Evolutionary conservation across 164 flowering plant species (phyloP).

Genomic region (Magnolia kwangsiensis): DNA sequence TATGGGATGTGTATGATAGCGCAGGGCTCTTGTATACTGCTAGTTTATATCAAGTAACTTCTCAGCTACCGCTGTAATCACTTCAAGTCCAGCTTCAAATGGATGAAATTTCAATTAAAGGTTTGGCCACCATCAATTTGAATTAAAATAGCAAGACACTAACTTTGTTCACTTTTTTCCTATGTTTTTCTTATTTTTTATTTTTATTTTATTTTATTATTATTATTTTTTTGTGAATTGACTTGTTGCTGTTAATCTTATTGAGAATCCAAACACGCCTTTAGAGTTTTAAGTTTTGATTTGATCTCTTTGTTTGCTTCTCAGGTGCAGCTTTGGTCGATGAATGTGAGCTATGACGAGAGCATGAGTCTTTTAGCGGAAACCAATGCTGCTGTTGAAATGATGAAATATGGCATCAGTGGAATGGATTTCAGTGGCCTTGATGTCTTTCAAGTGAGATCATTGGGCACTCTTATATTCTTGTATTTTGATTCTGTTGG

Average conservation of each 20-base stretch:
- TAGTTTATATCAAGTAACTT: too few relatives aligned
- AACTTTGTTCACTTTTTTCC: too few relatives aligned
- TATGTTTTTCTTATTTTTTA: not conserved
- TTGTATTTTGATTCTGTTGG: too few relatives aligned
- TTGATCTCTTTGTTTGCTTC: not conserved
- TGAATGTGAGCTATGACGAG: conserved; percentile 58
- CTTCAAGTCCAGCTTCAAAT: too few relatives aligned
- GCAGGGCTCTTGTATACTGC: too few relatives aligned
- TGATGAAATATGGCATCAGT: conserved; percentile 60
- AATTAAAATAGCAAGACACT: not conserved
- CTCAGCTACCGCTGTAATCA: too few relatives aligned
- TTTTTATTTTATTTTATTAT: not conserved
- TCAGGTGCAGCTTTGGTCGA: conserved; percentile 43
- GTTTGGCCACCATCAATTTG: too few relatives aligned
- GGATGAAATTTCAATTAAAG: too few relatives aligned
- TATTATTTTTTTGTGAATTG: not conserved
- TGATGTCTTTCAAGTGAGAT: conserved; percentile 42
- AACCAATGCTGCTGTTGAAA: conserved; percentile 80
- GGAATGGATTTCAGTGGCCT: conserved; percentile 55
- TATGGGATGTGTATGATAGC: too few relatives aligned
- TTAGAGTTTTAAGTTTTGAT: too few relatives aligned
- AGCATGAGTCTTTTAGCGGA: conserved; percentile 62
- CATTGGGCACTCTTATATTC: too few relatives aligned
- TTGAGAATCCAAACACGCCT: not conserved
- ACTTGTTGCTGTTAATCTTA: not conserved